A percentile compares a stretch with the other conserved stretches of the same genome.
These are phyloP conservation scores for Leptomonas pyrrhocoris DNA, from an alignment of 208 protist species.

Conservation along the genomic window DNA sequence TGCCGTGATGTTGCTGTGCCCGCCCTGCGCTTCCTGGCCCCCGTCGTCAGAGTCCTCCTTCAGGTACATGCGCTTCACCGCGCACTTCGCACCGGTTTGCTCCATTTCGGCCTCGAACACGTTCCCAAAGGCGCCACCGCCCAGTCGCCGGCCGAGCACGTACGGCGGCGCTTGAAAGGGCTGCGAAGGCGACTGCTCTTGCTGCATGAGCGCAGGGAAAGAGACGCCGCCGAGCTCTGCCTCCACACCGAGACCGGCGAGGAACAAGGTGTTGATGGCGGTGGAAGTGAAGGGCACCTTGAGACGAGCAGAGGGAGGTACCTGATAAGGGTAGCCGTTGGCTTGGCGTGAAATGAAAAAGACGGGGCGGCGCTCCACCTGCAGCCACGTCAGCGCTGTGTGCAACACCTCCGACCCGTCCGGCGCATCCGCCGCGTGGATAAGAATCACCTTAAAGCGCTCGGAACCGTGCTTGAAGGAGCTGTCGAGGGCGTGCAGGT, in stretches of 20 bases:
- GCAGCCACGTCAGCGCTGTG: slow-evolving; percentile 52
- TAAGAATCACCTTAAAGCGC: slow-evolving; percentile 68
- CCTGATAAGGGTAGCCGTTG: slow-evolving; percentile 22
- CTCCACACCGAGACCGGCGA: slow-evolving; percentile 53
- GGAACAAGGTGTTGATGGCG: slow-evolving; percentile 47
- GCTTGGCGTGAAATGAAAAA: slow-evolving; percentile 58
- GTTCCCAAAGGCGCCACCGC: slow-evolving; percentile 79
- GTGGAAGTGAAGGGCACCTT: slow-evolving; percentile 46
- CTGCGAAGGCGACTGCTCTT: slow-evolving; percentile 20
- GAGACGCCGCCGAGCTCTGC: slow-evolving; percentile 41
- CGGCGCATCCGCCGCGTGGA: slow-evolving; percentile 55
- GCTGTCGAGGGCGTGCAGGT: slow-evolving; percentile 43
- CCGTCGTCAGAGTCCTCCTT: slow-evolving; percentile 46
- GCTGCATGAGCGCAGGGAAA: slow-evolving; percentile 16
- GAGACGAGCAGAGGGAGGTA: slow-evolving; percentile 44
- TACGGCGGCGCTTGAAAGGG: slow-evolving; percentile 65
- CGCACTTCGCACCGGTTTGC: slow-evolving; percentile 57
- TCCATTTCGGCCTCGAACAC: slow-evolving; percentile 89
- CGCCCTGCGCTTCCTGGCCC: slow-evolving; percentile 17
- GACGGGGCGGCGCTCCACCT: slow-evolving; percentile 45
- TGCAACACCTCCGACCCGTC: slow-evolving; percentile 33
- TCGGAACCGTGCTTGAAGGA: slow-evolving; percentile 55
- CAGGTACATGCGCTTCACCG: slow-evolving; percentile 89
- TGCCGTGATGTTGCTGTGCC: slow-evolving; percentile 10
- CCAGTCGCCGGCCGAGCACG: slow-evolving; percentile 73